A percentile compares a stretch with the other conserved stretches of the same genome.
These are phyloP conservation scores for Ophiobolus disseminans DNA, from an alignment of 2,329 filamentous ascomycete species.

Conservation along the genomic window DNA sequence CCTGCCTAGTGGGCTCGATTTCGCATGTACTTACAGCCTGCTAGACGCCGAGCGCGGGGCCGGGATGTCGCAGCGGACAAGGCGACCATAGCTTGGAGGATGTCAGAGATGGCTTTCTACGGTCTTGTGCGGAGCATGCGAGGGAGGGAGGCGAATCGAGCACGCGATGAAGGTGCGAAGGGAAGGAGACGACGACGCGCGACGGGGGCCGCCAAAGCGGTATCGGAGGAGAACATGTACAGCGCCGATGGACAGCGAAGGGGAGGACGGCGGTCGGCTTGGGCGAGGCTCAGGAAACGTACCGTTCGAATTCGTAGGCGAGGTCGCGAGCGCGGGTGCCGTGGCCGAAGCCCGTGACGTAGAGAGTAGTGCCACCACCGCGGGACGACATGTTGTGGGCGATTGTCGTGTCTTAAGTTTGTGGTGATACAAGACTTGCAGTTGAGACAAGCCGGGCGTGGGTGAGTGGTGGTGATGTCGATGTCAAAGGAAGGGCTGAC, in stretches of 20 bases:
- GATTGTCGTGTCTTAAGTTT: slow-evolving; percentile 7
- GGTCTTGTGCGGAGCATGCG: slow-evolving; percentile 18
- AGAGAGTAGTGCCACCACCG: slow-evolving; percentile 88
- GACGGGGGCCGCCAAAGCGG: slow-evolving; percentile 4
- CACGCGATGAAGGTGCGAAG: slow-evolving; percentile 6
- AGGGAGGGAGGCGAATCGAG: slow-evolving; percentile 19
- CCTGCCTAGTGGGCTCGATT: slow-evolving; percentile 3
- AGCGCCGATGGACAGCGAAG: slow-evolving; percentile 34
- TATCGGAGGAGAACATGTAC: slow-evolving; percentile 8
- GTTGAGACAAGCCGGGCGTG: slow-evolving; percentile 18
- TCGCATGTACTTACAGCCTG: slow-evolving; percentile 80
- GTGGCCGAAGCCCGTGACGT: slow-evolving; percentile 99
- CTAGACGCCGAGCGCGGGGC: slow-evolving; percentile 92
- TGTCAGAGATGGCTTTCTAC: slow-evolving; percentile 52
- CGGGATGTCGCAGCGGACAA: slow-evolving; percentile 98
- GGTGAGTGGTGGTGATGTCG: slow-evolving; percentile 19
- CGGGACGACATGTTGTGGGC: slow-evolving; percentile 74
- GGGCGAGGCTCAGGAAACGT: slow-evolving; percentile 69
- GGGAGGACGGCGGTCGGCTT: slow-evolving; percentile 40
- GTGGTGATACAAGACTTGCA: slow-evolving; percentile 18
- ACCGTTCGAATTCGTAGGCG: slow-evolving; percentile 99
- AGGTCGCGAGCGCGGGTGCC: slow-evolving; percentile 98
- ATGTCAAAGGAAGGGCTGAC: neutral
- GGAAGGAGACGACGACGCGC: slow-evolving; percentile 6
- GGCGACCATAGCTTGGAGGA: slow-evolving; percentile 83